phyloP scores from a whole-genome alignment of 106 monocot species.

The Platanthera guangdongensis region DNA sequence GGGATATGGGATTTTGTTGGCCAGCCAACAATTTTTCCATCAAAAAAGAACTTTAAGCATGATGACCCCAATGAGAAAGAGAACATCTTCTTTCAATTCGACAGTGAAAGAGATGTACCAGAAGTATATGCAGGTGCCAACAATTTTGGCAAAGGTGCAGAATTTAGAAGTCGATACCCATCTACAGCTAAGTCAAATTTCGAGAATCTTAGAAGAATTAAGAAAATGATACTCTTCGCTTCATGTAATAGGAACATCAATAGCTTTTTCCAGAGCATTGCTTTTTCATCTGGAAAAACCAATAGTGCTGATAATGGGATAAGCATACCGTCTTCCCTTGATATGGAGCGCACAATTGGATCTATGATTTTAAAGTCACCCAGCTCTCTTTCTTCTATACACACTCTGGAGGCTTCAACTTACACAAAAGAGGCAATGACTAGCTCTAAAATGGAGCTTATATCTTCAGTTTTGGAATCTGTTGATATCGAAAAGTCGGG shows the following conservation, averaged over 20 bases:
- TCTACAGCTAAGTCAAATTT: constrained; percentile 23
- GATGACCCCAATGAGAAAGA: constrained; percentile 20
- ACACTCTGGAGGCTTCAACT: constrained; percentile 13
- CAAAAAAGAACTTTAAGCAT: constrained; percentile 15
- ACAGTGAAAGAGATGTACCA: background rate
- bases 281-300: constrained; percentile 5
- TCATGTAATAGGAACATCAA: constrained; percentile 23
- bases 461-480: constrained; percentile 7
- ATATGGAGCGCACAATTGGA: background rate
- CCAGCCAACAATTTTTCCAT: constrained; percentile 22
- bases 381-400: constrained; percentile 16
- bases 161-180: constrained; percentile 5
- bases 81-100: constrained; percentile 6
- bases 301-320: constrained; percentile 2
- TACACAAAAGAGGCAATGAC: constrained; percentile 15
- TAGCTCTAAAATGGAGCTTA: constrained; percentile 12
- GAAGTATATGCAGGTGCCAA: background rate
- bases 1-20: constrained; percentile 63
- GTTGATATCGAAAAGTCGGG: constrained; percentile 11
- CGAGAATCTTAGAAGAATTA: constrained; percentile 39
- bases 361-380: constrained; percentile 5
- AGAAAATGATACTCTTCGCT: constrained; percentile 35
- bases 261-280: constrained; percentile 18
- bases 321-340: background rate
- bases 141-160: constrained; percentile 4